Base-by-base conservation (phyloP, 331 rosid species). In the Quercus lobata region DNA sequence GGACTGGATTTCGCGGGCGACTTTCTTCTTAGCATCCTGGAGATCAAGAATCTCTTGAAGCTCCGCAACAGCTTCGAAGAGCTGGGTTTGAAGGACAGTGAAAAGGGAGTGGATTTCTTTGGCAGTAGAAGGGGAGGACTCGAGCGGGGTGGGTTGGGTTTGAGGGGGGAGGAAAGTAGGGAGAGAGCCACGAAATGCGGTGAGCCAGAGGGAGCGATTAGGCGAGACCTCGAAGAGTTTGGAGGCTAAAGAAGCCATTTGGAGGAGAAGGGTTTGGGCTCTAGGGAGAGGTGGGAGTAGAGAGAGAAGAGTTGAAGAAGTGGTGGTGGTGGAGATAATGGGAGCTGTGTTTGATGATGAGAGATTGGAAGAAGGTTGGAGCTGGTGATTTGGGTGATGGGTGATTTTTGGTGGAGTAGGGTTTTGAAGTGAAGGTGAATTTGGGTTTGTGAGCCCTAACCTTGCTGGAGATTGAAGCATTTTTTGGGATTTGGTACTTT, bases 391-490 rank as follows among this genome's bases (percentile, higher is more conserved):
- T 12, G 52, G 78, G 24, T 79, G 61, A 1, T 72, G 75, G 55
- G 88, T 91, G 71, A 82, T 87, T 77, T 90, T 92, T 1, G 92
- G 87, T 19, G 94, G 92, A 52, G 90, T 91, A 76, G 91, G 90
- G 72, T 92, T 91, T 22, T 77, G 93, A 83, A 94, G 83, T 21
- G 95, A 88, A 0, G 98, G 98, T 0, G 98, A 95, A 57, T 88
- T 90, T 1, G 97, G 97, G 78, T 95, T 92, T 1, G 97, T 77
- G 6, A 95, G 91, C 81, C 94, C 97, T 27, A 95, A 84, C 81
- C 98, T 88, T 3, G 97, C 97, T 6, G 98, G 97, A 61, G 98
- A 95, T 57, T 90, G 97, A 8, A 94, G 87, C 97, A 91, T 90
- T 77, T 89, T 83, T 46, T 37, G 49, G 11, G 44, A 32, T 11